Percentiles rank a stretch among this genome's conserved stretches.
phyloP scores from a whole-genome alignment of 2,329 filamentous ascomycete species.

The Colletotrichum musicola region DNA sequence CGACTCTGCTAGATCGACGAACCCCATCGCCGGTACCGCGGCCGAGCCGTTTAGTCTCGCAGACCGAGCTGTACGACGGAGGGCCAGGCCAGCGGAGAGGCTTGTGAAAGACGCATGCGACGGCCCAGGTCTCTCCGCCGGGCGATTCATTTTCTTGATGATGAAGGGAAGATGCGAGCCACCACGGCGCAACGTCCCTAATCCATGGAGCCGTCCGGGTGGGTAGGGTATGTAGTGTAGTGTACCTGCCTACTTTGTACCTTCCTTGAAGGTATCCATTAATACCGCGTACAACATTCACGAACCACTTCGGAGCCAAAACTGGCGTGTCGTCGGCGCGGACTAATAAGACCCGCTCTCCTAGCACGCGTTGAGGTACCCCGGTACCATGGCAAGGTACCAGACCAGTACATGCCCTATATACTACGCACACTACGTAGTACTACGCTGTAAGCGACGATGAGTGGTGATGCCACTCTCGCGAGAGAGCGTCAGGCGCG shows the following conservation, averaged over 20 bases:
- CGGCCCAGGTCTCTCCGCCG: background rate
- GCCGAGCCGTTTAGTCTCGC: slow-evolving; percentile 30
- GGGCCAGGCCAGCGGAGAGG: background rate
- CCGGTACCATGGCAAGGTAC: too few relatives aligned
- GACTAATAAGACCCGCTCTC: background rate
- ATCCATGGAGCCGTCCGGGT: slow-evolving; percentile 35
- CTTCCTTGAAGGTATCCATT: too few relatives aligned
- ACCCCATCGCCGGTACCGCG: slow-evolving; percentile 33
- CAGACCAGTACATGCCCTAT: background rate
- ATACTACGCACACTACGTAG: too few relatives aligned
- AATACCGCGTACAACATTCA: too few relatives aligned
- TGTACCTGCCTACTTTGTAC: background rate
- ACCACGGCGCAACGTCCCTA: slow-evolving; percentile 36
- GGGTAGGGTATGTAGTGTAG: slow-evolving; percentile 29
- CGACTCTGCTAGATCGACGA: slow-evolving; percentile 36
- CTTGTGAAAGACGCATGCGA: slow-evolving; percentile 24
- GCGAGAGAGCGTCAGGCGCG: slow-evolving; percentile 24
- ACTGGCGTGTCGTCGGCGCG: background rate
- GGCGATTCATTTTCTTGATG: slow-evolving; percentile 17
- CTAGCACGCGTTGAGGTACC: background rate
- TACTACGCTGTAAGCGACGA: background rate
- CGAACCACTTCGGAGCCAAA: background rate
- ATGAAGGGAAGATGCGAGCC: slow-evolving; percentile 32
- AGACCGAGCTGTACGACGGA: slow-evolving; percentile 34
- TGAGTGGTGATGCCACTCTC: slow-evolving; percentile 10